Base-by-base conservation (phyloP, 2,329 filamentous ascomycete genomes). In the Fusarium phyllophilum region DNA sequence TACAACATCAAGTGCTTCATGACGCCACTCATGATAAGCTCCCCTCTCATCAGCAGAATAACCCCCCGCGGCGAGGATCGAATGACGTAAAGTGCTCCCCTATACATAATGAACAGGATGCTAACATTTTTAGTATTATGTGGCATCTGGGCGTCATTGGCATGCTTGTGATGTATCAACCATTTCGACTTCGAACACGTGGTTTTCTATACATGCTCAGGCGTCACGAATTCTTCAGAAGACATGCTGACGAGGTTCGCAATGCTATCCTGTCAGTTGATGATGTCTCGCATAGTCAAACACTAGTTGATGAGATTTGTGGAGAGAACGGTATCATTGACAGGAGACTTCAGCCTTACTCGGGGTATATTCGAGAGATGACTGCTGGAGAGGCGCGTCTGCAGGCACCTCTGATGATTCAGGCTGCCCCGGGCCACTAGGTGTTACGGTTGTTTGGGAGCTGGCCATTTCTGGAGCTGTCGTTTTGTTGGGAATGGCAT, bases 61-160 rank as follows among this genome's bases (percentile, higher is more conserved):
- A 15, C 2, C 3, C 13, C 15, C 26, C 22, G 13, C 7, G 13
- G 29, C 22, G 29, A 33, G 8, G 13, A 24, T 20, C 31, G 7
- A 29, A 13, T 7, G 14, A 15, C 2, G 39, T 34, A 17, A 29
- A 4, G 14, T 10, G 24, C 12, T 9, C n/a, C 11, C 11, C n/a
- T 36, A 14, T 26, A 3, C 6, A 33, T 24, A 8, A 17, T 1
- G 5, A 26, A 8, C 1, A 20, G 17, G 14, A 3, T 36, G 9
- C 31, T 58, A n/a, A 58, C 55, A 34, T 4, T 4, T 36, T 10
- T 17, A 58, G 55, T 1, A n/a, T 34, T 9, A 11, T 20, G 20
- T 2, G 0, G 22, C 31, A 51, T 15, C 31, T 51, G 17, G 2
- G 3, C 3, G 0, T 14, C 17, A 20, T 51, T 52, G 8, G 49